Percentiles rank a stretch among this genome's conserved stretches.
Conservation (phyloP, 1,284 basidiomycete genomes). For the Trametes sp. region DNA sequence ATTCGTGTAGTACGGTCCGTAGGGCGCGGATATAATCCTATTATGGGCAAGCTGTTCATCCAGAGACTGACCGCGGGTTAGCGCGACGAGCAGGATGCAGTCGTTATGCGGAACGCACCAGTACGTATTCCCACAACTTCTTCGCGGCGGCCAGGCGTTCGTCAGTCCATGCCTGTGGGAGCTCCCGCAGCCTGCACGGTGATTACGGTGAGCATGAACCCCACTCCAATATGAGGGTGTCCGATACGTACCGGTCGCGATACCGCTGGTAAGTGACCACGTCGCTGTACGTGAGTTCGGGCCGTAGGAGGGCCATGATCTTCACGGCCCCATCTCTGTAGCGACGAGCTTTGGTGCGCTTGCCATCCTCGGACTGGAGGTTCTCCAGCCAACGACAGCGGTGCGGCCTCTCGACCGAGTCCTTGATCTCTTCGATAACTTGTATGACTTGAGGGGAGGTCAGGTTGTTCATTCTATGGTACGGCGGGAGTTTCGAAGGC, state of each 20-base stretch:
- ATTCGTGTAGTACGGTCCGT: too few species aligned
- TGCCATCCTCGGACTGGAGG: conserved; percentile 4
- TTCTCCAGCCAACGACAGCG: conserved; percentile 8
- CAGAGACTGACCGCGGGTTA: background rate
- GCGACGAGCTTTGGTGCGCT: background rate
- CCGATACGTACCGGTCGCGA: background rate
- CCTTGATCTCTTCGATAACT: conserved; percentile 22
- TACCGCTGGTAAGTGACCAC: conserved; percentile 1
- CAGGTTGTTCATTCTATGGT: background rate
- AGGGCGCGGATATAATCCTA: background rate
- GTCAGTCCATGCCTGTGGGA: conserved; percentile 1
- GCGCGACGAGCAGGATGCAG: background rate
- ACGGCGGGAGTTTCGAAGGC: background rate
- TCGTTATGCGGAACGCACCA: background rate
- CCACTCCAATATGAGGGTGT: too few species aligned
- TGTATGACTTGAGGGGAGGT: conserved; percentile 1
- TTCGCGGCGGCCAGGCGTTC: conserved; percentile 9
- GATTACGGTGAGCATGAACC: too few species aligned
- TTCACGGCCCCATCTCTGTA: conserved; percentile 20
- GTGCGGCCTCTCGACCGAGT: conserved; percentile 16
- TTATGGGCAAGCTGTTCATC: background rate
- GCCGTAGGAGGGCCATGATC: conserved; percentile 20
- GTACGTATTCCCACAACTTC: conserved; percentile 10
- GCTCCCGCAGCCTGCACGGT: conserved; percentile 1
- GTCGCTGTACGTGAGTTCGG: conserved; percentile 2